phyloP scores from a whole-genome alignment of 1,139 yeast species.

The Debaryomyces sp. region DNA sequence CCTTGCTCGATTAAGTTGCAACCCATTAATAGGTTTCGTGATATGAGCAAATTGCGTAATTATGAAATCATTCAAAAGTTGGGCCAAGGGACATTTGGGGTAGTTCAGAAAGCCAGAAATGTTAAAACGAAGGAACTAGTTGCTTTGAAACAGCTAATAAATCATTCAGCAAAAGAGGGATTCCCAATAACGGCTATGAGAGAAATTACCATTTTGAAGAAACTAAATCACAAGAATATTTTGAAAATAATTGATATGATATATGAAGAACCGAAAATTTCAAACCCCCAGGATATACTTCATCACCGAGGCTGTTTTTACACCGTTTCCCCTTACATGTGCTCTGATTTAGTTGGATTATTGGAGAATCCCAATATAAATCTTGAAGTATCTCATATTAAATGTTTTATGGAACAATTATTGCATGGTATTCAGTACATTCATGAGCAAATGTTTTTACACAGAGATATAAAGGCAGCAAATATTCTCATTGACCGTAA shows the following conservation, averaged over 20 bases:
- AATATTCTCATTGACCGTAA: conserved; percentile 76
- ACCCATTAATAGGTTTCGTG: conserved; percentile 14
- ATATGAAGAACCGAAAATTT: conserved; percentile 56
- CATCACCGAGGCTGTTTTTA: conserved; percentile 61
- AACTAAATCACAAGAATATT: conserved; percentile 68
- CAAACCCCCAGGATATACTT: conserved; percentile 33
- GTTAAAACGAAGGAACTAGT: conserved; percentile 35
- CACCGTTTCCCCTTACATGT: conserved; percentile 93
- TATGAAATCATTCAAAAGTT: conserved; percentile 41
- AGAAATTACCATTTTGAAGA: conserved; percentile 83
- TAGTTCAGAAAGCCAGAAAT: conserved; percentile 47
- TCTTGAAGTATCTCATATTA: conserved; percentile 68
- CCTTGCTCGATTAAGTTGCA: conserved; percentile 8
- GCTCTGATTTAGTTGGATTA: conserved; percentile 91
- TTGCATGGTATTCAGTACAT: conserved; percentile 80
- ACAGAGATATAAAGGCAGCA: conserved; percentile 94
- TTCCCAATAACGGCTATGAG: conserved; percentile 96
- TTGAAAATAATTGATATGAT: conserved; percentile 83
- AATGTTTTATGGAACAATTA: conserved; percentile 80
- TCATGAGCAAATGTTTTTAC: conserved; percentile 72
- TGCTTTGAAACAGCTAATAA: conserved; percentile 74
- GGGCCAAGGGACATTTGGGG: conserved; percentile 55
- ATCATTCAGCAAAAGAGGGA: conserved; percentile 86
- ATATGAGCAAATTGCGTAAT: conserved; percentile 36
- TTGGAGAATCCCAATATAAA: conserved; percentile 77